Base-by-base conservation (phyloP, 2,329 filamentous ascomycete genomes). In the Clonostachys sp. region DNA sequence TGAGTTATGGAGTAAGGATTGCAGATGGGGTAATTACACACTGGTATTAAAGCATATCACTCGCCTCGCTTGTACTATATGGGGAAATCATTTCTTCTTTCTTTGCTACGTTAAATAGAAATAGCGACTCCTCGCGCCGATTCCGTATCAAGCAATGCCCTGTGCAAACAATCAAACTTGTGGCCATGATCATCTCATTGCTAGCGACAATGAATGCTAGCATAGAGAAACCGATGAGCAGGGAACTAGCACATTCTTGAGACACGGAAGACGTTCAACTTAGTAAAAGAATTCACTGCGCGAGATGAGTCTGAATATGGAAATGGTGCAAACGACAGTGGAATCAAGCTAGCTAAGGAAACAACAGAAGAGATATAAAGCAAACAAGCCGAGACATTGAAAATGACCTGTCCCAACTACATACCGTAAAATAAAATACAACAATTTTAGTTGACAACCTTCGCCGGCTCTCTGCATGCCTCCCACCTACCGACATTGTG, bases 301-400 rank as follows among this genome's bases (percentile, higher is more conserved):
- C 7, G 9, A 30, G 24, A 30, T 30, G 24, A 10, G 24, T 30
- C 24, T 30, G 24, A 30, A 30, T 30, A 8, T 30, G 9, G 9
- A 30, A 30, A 30, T 30, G 24, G 24, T 30, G 24, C 9, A 52
- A 59, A 59, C 56, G 49, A 61, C 57, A 62, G 58, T 57, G 55
- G 65, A 65, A 67, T 62, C 59, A 65, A 64, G 55, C 57, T 60
- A 67, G 60, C 64, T 67, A 67, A 64, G 62, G 64, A 63, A 66
- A 56, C 60, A 58, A 57, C 63, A 58, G 55, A 57, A 61, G 58
- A 54, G 60, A 53, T 57, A 55, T 46, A 46, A 36, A 46, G 44
- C 56, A 50, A 53, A 56, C 53, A 51, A 56, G 55, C 50, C 55
- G 60, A 63, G 60, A 64, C 60, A 55, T 62, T 55, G 54, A 61